Conservation (phyloP, 805 yeast genomes). For the Clavispora santaluciae region DNA sequence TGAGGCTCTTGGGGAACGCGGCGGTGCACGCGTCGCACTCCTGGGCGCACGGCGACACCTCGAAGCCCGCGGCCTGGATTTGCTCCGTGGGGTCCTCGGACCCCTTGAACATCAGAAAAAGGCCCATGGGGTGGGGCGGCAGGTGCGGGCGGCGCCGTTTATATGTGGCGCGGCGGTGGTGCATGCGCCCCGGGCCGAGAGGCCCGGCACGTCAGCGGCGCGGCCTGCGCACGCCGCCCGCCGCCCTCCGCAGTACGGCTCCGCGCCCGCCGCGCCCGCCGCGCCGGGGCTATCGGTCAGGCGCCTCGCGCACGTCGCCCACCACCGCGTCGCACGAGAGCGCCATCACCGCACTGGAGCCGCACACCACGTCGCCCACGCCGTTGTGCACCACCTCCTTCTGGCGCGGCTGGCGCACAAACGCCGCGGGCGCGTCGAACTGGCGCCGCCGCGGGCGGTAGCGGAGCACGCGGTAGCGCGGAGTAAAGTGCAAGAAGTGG, state of each 20-base stretch:
- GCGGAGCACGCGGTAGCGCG: constrained; percentile 8
- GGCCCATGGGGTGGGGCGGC: constrained; percentile 11
- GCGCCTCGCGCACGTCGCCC: constrained; percentile 1
- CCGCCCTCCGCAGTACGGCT: too few relatives aligned
- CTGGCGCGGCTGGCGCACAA: constrained; percentile 3
- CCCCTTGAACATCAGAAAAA: constrained; percentile 10
- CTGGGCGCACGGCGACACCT: constrained; percentile 43
- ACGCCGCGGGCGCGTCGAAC: background rate
- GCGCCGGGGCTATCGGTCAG: background rate
- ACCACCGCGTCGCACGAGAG: constrained; percentile 6
- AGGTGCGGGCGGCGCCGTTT: too few relatives aligned
- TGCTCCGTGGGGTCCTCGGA: constrained; percentile 8
- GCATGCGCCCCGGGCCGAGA: too few relatives aligned
- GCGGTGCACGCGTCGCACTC: constrained; percentile 53
- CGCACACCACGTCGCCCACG: constrained; percentile 15
- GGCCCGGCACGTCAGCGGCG: too few relatives aligned
- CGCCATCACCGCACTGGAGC: constrained; percentile 7
- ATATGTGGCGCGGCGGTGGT: too few relatives aligned
- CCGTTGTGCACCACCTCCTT: constrained; percentile 8
- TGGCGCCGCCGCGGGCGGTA: constrained; percentile 3
- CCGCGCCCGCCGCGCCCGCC: too few relatives aligned
- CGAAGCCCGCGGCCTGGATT: constrained; percentile 19
- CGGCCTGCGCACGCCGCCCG: too few relatives aligned
- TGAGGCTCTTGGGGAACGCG: constrained; percentile 48
- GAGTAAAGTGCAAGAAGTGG: constrained; percentile 10